Evolutionary conservation across 1,284 basidiomycete species (phyloP).

Genomic region (Xanthoconium separans): DNA sequence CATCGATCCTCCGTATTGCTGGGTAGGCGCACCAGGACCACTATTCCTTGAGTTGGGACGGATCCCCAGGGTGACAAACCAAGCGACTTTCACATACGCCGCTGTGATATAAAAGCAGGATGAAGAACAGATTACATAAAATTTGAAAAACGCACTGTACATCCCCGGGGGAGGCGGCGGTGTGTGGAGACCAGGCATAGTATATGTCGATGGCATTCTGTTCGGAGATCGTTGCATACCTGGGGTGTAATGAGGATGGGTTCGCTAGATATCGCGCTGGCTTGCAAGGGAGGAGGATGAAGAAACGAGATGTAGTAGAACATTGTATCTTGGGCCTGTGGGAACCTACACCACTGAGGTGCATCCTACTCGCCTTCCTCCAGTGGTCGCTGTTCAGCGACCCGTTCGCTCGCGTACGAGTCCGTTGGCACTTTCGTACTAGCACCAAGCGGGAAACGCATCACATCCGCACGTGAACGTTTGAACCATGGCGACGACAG

Average conservation of each 20-base stretch:
- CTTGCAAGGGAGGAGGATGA: constrained; percentile 63
- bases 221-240: constrained; percentile 77
- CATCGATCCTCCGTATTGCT: neutral
- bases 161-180: too few species aligned
- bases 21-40: neutral
- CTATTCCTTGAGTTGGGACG: neutral
- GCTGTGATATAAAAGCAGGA: too few species aligned
- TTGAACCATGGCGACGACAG: constrained; percentile 28
- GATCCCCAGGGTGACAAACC: too few species aligned
- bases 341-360: too few species aligned
- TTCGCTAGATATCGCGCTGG: constrained; percentile 33
- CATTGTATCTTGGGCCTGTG: constrained; percentile 36
- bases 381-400: too few species aligned
- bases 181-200: constrained; percentile 46
- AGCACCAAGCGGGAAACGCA: constrained; percentile 32
- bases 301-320: constrained; percentile 80
- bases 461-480: constrained; percentile 26
- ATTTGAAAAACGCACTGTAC: too few species aligned
- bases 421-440: neutral
- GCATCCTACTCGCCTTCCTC: too few species aligned
- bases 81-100: too few species aligned
- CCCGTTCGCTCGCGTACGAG: too few species aligned
- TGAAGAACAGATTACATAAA: too few species aligned
- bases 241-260: constrained; percentile 64
- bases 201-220: constrained; percentile 62